phyloP scores from a whole-genome alignment of 257 asterid genomes.

The Solanum neorickii region DNA sequence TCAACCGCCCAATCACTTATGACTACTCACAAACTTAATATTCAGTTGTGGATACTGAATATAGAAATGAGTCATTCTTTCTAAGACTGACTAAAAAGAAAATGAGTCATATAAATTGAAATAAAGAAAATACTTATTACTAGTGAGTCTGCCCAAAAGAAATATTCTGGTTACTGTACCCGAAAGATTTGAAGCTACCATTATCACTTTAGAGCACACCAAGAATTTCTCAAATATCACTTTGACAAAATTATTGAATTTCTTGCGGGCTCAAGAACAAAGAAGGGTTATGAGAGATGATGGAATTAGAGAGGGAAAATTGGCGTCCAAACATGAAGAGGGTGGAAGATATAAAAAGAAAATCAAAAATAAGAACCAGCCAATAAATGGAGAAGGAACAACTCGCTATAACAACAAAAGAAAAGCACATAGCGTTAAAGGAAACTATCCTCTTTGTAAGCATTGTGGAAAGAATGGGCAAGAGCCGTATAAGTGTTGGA shows the following conservation, averaged over 20 bases:
- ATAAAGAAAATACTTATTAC: too few relatives aligned
- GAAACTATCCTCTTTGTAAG: background rate
- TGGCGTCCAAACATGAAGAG: background rate
- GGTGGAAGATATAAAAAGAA: background rate
- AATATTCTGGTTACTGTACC: background rate
- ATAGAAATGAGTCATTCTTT: too few relatives aligned
- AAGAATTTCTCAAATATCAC: background rate
- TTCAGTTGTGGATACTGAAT: too few relatives aligned
- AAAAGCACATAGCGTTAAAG: too few relatives aligned
- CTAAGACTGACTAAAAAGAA: too few relatives aligned
- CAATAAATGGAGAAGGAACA: background rate
- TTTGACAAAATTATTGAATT: background rate
- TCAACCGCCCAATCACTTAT: too few relatives aligned
- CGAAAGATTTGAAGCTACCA: background rate
- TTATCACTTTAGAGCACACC: background rate
- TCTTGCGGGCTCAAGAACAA: background rate
- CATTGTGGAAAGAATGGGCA: background rate
- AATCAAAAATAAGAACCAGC: background rate
- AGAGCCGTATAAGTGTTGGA: background rate
- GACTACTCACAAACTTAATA: too few relatives aligned
- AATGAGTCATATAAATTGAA: too few relatives aligned
- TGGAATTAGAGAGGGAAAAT: background rate
- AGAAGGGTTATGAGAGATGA: background rate
- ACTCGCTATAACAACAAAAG: background rate
- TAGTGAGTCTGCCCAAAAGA: background rate